Evolutionary conservation across 2,329 filamentous ascomycete species (phyloP).

Genomic region (Arachnomyces sp.): DNA sequence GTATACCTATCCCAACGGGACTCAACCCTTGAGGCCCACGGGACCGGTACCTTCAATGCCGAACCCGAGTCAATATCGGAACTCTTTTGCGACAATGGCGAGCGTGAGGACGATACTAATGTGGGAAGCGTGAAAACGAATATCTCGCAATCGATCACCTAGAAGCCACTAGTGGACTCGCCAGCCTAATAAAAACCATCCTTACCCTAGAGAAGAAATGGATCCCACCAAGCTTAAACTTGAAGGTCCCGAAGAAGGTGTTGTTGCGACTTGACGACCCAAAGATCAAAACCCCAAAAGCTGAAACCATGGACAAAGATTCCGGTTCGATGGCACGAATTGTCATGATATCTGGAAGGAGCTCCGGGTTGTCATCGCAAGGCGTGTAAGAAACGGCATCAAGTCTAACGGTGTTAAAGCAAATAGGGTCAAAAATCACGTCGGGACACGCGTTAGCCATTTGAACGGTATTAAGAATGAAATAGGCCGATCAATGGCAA

Average conservation of each 20-base stretch:
- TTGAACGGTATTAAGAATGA: too few species aligned
- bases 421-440: too few species aligned
- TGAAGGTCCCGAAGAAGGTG: too few species aligned
- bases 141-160: slow-evolving; percentile 41
- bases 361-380: too few species aligned
- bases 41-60: slow-evolving; percentile 22
- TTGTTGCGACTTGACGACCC: too few species aligned
- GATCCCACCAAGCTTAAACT: slow-evolving; percentile 36
- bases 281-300: too few species aligned
- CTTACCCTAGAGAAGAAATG: slow-evolving; percentile 38
- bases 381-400: too few species aligned
- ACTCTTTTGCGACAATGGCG: slow-evolving; percentile 20
- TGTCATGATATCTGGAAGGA: slow-evolving; percentile 10
- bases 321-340: slow-evolving; percentile 14
- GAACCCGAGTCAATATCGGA: slow-evolving; percentile 23
- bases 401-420: too few species aligned
- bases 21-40: slow-evolving; percentile 25
- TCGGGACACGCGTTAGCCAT: too few species aligned
- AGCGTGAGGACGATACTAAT: slow-evolving; percentile 21
- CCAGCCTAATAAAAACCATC: slow-evolving; percentile 35
- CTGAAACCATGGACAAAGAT: not conserved
- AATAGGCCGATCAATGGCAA: too few species aligned
- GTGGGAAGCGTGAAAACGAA: slow-evolving; percentile 24
- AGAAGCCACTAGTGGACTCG: slow-evolving; percentile 27
- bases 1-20: slow-evolving; percentile 20